Evolutionary conservation across 495 filamentous ascomycete genomes (phyloP), one percentile per base, ranked within the genome.

Genomic region (Neurospora terricola): DNA sequence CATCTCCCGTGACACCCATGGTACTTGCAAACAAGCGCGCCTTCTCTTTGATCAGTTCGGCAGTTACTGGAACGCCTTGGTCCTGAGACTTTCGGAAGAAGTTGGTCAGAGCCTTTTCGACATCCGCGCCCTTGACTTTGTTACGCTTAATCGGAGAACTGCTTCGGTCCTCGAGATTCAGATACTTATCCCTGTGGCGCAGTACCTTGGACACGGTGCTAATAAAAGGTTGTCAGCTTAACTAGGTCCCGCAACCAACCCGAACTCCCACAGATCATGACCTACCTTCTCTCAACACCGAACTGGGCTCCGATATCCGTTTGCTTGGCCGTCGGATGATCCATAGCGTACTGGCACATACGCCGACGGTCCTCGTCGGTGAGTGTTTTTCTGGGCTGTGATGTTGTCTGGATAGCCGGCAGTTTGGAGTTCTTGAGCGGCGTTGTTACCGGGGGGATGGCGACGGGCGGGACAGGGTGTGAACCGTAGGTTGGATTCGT

Each of bases 201-300:
- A 98, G 83, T 70, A 99, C 96, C 80, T 99, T 99, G 73, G 96
- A 99, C 7, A 99, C 96, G 42, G 96, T 99, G 82, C 96, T 99
- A 36, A 79, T n/a, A 66, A 70, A n/a, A 45, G 36, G 27, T 62
- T 70, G 75, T 80, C 75, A 78, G 77, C 43, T 71, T 38, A 75
- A 77, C 62, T 72, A 43, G 30, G 69, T 43, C 18, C 69, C 36
- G 34, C 38, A 45, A 66, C 27, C 27, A 34, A 36, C 27, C 18
- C 27, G 27, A 34, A 66, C 54, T 36, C 27, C 3, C 40, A 36
- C 59, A 54, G 14, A 37, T 72, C 73, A 14, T 71, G 43, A 37
- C 82, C 80, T 92, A 99, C 96, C 96, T 99, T 91, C 96, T 87
- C 85, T 99, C 96, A 71, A 99, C 96, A 30, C 96, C 95, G 85